Conservation (phyloP, 192 early-diverging fungal genomes). For the Chytriomyces hyalinus region DNA sequence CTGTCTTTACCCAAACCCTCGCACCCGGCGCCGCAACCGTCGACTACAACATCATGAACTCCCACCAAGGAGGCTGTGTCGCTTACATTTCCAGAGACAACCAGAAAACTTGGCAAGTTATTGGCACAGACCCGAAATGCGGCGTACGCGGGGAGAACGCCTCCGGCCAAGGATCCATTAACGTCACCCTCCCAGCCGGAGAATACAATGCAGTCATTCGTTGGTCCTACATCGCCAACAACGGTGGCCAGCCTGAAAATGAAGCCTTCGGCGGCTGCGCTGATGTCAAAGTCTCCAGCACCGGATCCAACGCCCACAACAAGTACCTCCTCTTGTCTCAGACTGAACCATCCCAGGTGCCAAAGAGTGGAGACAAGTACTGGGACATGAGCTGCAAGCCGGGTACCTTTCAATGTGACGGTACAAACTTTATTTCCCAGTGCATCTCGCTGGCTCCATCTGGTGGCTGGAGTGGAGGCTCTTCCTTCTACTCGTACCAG, state of each 20-base stretch:
- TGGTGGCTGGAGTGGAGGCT: conserved; percentile 1
- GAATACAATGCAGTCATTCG: conserved; percentile 6
- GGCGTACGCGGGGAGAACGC: background rate
- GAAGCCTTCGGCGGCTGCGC: conserved; percentile 11
- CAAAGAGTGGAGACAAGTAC: background rate
- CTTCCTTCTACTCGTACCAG: conserved; percentile 13
- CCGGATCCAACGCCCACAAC: background rate
- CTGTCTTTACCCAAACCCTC: conserved; percentile 24
- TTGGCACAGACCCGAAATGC: conserved; percentile 19
- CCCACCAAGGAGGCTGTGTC: conserved; percentile 16
- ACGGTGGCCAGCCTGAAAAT: conserved; percentile 9
- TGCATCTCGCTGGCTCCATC: conserved; percentile 14
- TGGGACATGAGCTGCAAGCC: conserved; percentile 18
- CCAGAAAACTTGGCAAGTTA: conserved; percentile 12
- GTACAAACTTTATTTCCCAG: conserved; percentile 3
- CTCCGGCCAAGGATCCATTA: background rate
- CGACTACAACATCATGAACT: conserved; percentile 27
- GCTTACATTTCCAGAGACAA: conserved; percentile 4
- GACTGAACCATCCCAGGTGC: background rate
- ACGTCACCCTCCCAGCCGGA: conserved; percentile 6
- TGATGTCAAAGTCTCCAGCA: background rate
- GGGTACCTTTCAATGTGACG: conserved; percentile 5
- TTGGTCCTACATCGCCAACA: conserved; percentile 19
- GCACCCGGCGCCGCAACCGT: conserved; percentile 11
- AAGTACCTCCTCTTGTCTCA: conserved; percentile 13